Percentiles rank a stretch among this genome's conserved stretches.
These are phyloP conservation scores for Capsicum baccatum DNA, from an alignment of 257 asterid species.

Conservation along the genomic window DNA sequence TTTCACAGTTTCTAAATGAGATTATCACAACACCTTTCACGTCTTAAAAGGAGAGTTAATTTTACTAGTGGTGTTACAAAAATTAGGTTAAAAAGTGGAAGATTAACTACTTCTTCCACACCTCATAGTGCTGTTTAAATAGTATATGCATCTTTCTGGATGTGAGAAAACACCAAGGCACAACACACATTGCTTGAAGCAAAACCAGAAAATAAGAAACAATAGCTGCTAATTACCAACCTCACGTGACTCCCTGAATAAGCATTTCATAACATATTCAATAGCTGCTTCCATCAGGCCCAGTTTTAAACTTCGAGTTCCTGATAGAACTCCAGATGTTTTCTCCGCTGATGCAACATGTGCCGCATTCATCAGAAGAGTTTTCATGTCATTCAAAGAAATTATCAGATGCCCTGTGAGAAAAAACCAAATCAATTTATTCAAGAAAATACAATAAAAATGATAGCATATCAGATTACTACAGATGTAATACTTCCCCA, in stretches of 20 bases:
- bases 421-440: conserved; percentile 37
- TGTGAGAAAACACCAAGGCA: conserved; percentile 28
- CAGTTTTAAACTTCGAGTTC: conserved; percentile 51
- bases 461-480: background rate
- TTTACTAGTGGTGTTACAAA: background rate
- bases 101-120: conserved; percentile 5
- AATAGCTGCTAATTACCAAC: conserved; percentile 46
- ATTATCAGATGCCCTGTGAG: conserved; percentile 68
- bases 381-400: conserved; percentile 74
- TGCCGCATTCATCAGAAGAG: conserved; percentile 47
- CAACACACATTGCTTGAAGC: background rate
- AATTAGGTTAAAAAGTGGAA: background rate
- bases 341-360: conserved; percentile 46
- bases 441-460: conserved; percentile 15
- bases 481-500: conserved; percentile 8
- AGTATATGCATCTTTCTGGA: background rate
- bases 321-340: conserved; percentile 44
- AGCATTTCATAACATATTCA: conserved; percentile 64
- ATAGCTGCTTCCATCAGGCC: conserved; percentile 76
- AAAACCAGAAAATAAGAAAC: conserved; percentile 36
- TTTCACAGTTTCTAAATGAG: background rate
- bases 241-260: conserved; percentile 69
- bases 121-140: background rate
- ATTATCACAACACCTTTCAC: conserved; percentile 20
- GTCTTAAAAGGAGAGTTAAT: conserved; percentile 7